phyloP scores from a whole-genome alignment of 805 yeast species.

The Myxozyma neglecta region DNA sequence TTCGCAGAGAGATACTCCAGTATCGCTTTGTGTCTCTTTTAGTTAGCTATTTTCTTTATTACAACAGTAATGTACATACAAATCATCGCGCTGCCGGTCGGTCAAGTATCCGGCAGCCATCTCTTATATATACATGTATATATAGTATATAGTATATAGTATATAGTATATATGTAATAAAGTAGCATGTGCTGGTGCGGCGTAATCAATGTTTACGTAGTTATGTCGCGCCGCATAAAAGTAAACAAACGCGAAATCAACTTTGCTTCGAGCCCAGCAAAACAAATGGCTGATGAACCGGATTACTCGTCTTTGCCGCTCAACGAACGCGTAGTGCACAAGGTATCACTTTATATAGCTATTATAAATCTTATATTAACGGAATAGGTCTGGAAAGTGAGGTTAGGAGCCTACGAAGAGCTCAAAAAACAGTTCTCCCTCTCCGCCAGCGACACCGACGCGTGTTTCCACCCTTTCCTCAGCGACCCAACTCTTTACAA shows the following conservation, averaged over 20 bases:
- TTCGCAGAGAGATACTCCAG: constrained; percentile 20
- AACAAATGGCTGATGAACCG: constrained; percentile 49
- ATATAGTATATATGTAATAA: too few relatives aligned
- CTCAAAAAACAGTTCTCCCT: constrained; percentile 51
- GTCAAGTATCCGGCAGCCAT: constrained; percentile 25
- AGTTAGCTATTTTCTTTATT: background rate
- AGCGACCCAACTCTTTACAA: constrained; percentile 57
- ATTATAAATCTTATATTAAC: background rate
- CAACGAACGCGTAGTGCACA: constrained; percentile 64
- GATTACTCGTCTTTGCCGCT: constrained; percentile 66
- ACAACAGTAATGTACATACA: constrained; percentile 9
- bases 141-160: background rate
- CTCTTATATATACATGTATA: background rate
- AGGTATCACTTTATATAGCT: constrained; percentile 43
- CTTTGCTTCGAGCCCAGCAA: background rate
- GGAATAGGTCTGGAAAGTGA: constrained; percentile 71
- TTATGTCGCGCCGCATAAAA: background rate
- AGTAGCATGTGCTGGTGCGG: too few relatives aligned
- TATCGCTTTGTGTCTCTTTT: constrained; percentile 16
- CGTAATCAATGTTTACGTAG: too few relatives aligned
- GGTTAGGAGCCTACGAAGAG: constrained; percentile 77
- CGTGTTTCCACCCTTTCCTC: constrained; percentile 53
- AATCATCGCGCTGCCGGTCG: constrained; percentile 26
- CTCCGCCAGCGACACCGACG: constrained; percentile 58
- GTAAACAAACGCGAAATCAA: background rate